Conservation (phyloP, 306 rosid genomes). For the Cucurbita pepo region DNA sequence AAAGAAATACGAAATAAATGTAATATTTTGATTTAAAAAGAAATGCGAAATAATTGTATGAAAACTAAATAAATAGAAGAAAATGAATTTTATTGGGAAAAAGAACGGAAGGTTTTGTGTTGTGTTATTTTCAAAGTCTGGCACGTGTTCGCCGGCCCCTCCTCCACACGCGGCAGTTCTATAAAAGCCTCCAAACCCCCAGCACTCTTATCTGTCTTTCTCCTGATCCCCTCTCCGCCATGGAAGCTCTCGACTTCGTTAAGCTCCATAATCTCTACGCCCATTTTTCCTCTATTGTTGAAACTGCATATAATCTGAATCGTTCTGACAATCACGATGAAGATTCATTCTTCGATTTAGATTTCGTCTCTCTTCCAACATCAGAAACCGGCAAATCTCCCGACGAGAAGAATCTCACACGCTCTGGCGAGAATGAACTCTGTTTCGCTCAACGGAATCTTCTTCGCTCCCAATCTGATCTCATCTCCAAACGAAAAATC, state of each 20-base stretch:
- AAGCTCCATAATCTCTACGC: slow-evolving; percentile 53
- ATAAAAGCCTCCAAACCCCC: slow-evolving; percentile 10
- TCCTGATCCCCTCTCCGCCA: slow-evolving; percentile 2
- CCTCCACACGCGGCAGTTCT: not conserved
- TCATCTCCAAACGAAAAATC: slow-evolving; percentile 56
- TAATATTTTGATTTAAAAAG: not conserved
- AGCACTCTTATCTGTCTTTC: not conserved
- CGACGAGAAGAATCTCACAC: not conserved
- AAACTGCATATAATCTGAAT: not conserved
- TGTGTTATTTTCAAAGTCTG: not conserved
- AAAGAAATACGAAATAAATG: too few relatives aligned
- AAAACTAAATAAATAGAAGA: not conserved
- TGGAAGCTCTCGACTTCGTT: slow-evolving; percentile 58
- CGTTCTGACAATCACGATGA: slow-evolving; percentile 27
- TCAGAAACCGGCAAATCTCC: slow-evolving; percentile 12
- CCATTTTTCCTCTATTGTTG: slow-evolving; percentile 7
- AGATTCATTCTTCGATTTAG: slow-evolving; percentile 85
- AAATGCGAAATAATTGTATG: not conserved
- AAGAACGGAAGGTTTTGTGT: not conserved
- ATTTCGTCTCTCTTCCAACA: slow-evolving; percentile 23
- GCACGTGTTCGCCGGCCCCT: not conserved
- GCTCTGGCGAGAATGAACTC: not conserved
- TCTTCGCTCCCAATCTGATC: slow-evolving; percentile 26
- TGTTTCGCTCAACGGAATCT: slow-evolving; percentile 9
- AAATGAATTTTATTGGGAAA: not conserved